Percentiles rank a stretch among this genome's conserved stretches.
These are phyloP conservation scores for Torulaspora pretoriensis DNA, from an alignment of 1,139 yeast species.

Conservation along the genomic window DNA sequence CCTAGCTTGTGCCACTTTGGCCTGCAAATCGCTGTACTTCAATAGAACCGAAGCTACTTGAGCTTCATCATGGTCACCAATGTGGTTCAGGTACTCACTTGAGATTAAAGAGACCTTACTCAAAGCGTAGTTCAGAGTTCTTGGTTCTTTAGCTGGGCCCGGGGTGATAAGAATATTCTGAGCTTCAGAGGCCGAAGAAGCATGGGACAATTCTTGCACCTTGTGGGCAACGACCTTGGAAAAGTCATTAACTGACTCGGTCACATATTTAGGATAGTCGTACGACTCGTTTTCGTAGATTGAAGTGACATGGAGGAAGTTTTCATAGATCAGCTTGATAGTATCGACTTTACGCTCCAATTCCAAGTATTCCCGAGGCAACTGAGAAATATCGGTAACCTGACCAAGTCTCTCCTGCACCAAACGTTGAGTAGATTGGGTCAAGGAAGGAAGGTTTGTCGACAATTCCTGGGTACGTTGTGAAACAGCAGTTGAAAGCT, in stretches of 20 bases:
- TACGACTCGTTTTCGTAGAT: conserved; percentile 73
- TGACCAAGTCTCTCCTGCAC: conserved; percentile 79
- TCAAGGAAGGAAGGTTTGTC: conserved; percentile 51
- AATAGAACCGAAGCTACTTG: conserved; percentile 47
- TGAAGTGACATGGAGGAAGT: conserved; percentile 65
- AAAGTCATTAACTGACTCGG: conserved; percentile 71
- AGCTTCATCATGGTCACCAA: conserved; percentile 38
- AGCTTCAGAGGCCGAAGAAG: conserved; percentile 77
- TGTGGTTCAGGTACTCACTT: conserved; percentile 38
- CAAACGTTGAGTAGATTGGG: conserved; percentile 75
- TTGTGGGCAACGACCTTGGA: conserved; percentile 64
- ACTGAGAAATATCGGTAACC: conserved; percentile 72
- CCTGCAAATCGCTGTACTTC: conserved; percentile 51
- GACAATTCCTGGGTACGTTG: conserved; percentile 35
- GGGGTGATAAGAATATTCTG: conserved; percentile 66
- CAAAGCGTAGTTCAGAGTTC: conserved; percentile 80
- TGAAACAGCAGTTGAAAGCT: conserved; percentile 31
- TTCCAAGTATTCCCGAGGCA: conserved; percentile 78
- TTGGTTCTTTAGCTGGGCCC: conserved; percentile 62
- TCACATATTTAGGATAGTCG: conserved; percentile 78
- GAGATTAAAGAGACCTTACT: conserved; percentile 65
- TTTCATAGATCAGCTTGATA: conserved; percentile 66
- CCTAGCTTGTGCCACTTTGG: conserved; percentile 78
- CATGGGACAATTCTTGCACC: conserved; percentile 66
- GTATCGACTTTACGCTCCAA: conserved; percentile 73